Evolutionary conservation across 2,329 filamentous ascomycete genomes (phyloP).

Genomic region (Ceratocystis destructans): DNA sequence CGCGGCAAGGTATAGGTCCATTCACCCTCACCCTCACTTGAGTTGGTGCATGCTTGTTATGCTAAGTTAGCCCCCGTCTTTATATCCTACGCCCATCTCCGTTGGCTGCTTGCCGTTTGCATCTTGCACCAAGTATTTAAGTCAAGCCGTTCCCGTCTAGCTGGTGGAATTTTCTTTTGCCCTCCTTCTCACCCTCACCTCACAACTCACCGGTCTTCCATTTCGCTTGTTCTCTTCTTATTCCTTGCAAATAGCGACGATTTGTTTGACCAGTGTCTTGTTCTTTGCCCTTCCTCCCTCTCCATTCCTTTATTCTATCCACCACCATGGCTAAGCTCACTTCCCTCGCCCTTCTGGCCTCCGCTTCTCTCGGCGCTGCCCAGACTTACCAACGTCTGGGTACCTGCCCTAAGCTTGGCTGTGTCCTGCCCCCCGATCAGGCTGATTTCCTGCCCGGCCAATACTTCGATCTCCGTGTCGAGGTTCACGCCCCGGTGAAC

Average conservation of each 20-base stretch:
- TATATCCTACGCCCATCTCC: not conserved
- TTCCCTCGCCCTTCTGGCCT: conserved; percentile 17
- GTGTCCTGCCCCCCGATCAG: conserved; percentile 47
- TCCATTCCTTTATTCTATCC: not conserved
- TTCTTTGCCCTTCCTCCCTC: not conserved
- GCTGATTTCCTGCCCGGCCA: conserved; percentile 74
- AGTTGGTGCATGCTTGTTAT: not conserved
- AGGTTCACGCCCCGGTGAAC: conserved; percentile 69
- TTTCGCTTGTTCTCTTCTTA: conserved; percentile 2
- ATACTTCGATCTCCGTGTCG: conserved; percentile 70
- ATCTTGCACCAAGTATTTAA: not conserved
- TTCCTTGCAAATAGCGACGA: not conserved
- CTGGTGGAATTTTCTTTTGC: not conserved
- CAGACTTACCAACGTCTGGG: conserved; percentile 49
- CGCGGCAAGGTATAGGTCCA: not conserved
- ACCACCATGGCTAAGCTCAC: conserved; percentile 15
- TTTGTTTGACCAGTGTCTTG: conserved; percentile 9
- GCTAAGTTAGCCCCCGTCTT: not conserved
- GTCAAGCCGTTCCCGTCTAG: not conserved
- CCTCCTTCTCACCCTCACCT: conserved; percentile 3
- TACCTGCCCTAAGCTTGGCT: conserved; percentile 45
- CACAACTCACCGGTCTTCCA: not conserved
- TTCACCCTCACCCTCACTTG: not conserved
- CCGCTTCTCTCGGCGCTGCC: conserved; percentile 26
- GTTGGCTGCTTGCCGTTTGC: not conserved